A percentile compares a stretch with the other conserved stretches of the same genome.
Evolutionary conservation across 345 rosid species (phyloP).

Genomic region (Triadica sebifera): DNA sequence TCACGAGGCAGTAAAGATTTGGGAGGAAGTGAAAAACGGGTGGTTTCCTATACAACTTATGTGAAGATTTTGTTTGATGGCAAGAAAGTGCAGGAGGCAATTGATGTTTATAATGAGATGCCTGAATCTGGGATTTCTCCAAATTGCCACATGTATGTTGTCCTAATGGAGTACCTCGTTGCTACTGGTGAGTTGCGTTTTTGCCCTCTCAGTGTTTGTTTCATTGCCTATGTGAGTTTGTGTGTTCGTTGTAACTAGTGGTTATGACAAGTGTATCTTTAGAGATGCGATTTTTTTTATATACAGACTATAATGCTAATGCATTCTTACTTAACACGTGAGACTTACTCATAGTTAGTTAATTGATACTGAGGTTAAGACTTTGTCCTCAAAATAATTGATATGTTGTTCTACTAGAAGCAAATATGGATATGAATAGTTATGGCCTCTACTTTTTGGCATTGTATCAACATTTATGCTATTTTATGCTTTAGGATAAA

Average conservation of each 20-base stretch:
- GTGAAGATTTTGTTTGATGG: constrained; percentile 70
- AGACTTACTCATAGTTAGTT: neutral
- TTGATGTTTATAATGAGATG: constrained; percentile 70
- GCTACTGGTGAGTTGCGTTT: constrained; percentile 45
- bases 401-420: neutral
- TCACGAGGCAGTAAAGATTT: constrained; percentile 56
- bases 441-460: no score
- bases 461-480: neutral
- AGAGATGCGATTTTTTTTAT: neutral
- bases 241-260: neutral
- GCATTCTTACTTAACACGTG: neutral
- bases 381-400: neutral
- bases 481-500: no score
- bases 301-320: neutral
- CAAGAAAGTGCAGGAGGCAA: constrained; percentile 59
- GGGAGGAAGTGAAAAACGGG: constrained; percentile 64
- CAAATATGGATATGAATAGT: neutral
- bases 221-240: constrained; percentile 25
- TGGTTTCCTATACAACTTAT: constrained; percentile 54
- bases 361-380: no score
- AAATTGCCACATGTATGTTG: constrained; percentile 75
- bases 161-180: constrained; percentile 70
- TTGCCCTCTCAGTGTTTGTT: constrained; percentile 41
- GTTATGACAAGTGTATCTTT: neutral
- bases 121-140: constrained; percentile 53